Base-by-base conservation (phyloP, 2,329 filamentous ascomycete genomes). In the Raffaelea arxii region DNA sequence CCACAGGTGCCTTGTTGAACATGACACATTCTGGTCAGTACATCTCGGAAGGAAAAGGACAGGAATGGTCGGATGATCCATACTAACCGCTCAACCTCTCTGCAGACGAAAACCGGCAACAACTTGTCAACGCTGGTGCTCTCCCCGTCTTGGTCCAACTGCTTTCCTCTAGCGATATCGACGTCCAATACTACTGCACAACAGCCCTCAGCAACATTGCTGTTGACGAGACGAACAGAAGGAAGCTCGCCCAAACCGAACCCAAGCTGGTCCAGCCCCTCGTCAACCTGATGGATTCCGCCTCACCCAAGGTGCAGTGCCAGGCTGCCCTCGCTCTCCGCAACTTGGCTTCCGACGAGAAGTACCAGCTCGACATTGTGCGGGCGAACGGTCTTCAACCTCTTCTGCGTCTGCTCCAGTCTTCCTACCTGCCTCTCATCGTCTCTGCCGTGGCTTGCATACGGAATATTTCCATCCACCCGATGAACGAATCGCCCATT, bases 181-280 rank as follows among this genome's bases (percentile, higher is more conserved):
- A 98, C 61, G 92, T 98, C 25, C 92, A 98, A 68, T 98, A 98
- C 68, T 98, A 98, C 68, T 98, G 92, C 70, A 98, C 92, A 18
- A 98, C 92, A 4, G 92, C 92, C 12, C 78, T 98, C 49, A 97
- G 91, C 74, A 98, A 98, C 65, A 98, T 98, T 56, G 92, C 92
- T 6, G 92, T 98, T 46, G 92, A 98, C 62, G 77, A 84, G 40
- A 84, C 81, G 59, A 97, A 97, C 68, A 78, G 92, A 55, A 88
- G 90, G 60, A 89, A 91, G 62, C 77, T 98, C 46, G 88, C 91
- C 25, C 84, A 94, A 59, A 90, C 86, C 9, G 92, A 98, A 63
- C 82, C 86, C 21, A 87, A 90, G 54, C 76, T 98, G 23, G 90
- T 98, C 22, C 88, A 95, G 61, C 95, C 88, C 9, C 72, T 98